Base-by-base conservation (phyloP, 805 yeast species). In the Myxozyma nipponensis region DNA sequence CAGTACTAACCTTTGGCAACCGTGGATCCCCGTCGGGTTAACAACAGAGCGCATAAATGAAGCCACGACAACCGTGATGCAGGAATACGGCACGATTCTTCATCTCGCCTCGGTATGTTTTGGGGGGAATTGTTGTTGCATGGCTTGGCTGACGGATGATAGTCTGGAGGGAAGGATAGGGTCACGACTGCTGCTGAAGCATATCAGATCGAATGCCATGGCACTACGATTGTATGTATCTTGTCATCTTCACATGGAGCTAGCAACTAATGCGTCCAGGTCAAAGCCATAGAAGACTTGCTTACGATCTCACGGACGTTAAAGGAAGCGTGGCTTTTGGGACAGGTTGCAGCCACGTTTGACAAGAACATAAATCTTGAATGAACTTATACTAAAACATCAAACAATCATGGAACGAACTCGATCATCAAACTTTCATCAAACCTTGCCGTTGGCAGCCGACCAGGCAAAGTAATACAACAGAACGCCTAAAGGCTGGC, bases 391-490 rank as follows among this genome's bases (percentile, higher is more conserved):
- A 28, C 13, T 28, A 28, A 28, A 28, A 28, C 7, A 28, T 9
- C 7, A 28, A 28, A 28, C 7, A 28, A 28, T 9, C 7, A 28
- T 9, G 32, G 13, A 28, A 28, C 32, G 7, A 9, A 28, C 13
- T 28, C 32, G 13, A 28, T 13, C 32, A 9, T 28, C 7, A 9
- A 28, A 28, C 7, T 9, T 13, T 13, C 32, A 28, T 28, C 40
- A 18, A 5, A 37, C 24, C 32, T 44, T 38, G 4, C 48, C 54
- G 21, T 45, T 44, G 18, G 58, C 61, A 18, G 66, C 56, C 49
- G 66, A 70, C 77, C 78, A 74, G 17, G 76, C 69, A 32, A 72
- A 65, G 58, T 69, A 74, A 55, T 75, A 74, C 41, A 75, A 64
- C 41, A 74, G 62, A 17, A 71, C 68, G 35, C 73, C 75, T 2